Base-by-base conservation (phyloP, 805 yeast species). In the Ogataea naganishii region DNA sequence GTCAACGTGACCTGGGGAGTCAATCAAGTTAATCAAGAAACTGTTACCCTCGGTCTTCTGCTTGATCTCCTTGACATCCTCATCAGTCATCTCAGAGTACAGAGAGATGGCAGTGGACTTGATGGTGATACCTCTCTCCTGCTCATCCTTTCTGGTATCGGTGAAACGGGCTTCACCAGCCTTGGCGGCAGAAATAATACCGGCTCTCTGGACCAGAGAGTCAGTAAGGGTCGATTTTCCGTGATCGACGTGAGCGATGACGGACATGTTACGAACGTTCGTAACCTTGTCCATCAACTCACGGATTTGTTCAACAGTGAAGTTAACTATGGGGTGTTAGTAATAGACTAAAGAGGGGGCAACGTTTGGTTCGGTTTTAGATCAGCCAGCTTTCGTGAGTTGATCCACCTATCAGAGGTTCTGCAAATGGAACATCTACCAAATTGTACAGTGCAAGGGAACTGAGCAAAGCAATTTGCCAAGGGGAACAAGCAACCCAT, bases 1-100 rank as follows among this genome's bases (percentile, higher is more conserved):
- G 74, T 89, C 98, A 78, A 89, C 97, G 96, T 89, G 98, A 83
- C 98, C 98, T 71, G 98, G 98, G 53, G 98, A 92, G 69, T 89
- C 98, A 57, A 89, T 89, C 79, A 89, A 78, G 85, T 89, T 89
- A 53, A 89, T 79, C 72, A 89, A 81, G 80, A 89, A 89, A 64
- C 80, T 78, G 80, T 73, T 82, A 68, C 97, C 97, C 14, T 63
- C 80, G 46, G 92, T 79, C 70, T 81, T 77, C 74, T 92, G 97
- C 66, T 78, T 72, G 73, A 92, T 89, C 53, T 77, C 84, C 65
- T 80, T 81, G 46, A 72, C 77, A 58, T 85, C 95, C 32, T 82
- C 94, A 34, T 82, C 94, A 34, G 58, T 53, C 80, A 86, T 75
- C 64, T 82, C 80, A 53, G 96, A 76, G 75, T 67, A 89, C 63